Percentiles rank a stretch among this genome's conserved stretches.
phyloP scores from a whole-genome alignment of 306 rosid species.

The Ormosia semicastrata region DNA sequence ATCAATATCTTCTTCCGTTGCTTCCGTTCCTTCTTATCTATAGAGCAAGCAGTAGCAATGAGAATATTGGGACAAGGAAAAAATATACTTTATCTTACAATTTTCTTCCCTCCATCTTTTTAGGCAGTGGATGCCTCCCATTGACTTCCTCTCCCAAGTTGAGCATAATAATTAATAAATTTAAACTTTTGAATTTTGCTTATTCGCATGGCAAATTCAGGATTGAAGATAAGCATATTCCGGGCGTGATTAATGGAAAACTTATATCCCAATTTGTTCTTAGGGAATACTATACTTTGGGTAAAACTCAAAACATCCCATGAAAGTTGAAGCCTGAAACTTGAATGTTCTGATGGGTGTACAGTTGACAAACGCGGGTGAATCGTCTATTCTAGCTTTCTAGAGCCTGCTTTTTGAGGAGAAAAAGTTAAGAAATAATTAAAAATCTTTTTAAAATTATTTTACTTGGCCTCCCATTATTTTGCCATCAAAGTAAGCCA shows the following conservation, averaged over 20 bases:
- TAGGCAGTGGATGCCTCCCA: slow-evolving; percentile 11
- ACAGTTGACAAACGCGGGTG: neutral
- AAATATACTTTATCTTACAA: no score
- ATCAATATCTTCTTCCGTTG: neutral
- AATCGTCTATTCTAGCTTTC: neutral
- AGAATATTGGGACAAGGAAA: neutral
- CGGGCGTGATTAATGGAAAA: slow-evolving; percentile 41
- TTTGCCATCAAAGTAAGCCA: no score
- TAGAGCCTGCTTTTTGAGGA: neutral
- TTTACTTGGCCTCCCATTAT: no score
- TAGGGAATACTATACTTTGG: slow-evolving; percentile 16
- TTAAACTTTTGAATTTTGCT: neutral
- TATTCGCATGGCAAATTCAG: slow-evolving; percentile 21
- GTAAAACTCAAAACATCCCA: neutral
- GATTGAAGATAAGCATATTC: slow-evolving; percentile 52
- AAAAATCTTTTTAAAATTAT: neutral
- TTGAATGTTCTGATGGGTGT: neutral
- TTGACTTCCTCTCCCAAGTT: slow-evolving; percentile 13
- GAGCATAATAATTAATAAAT: neutral
- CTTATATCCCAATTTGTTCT: slow-evolving; percentile 7
- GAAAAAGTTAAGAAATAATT: neutral
- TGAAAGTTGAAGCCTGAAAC: neutral
- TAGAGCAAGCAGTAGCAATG: neutral
- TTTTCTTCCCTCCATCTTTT: neutral
- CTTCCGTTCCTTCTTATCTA: slow-evolving; percentile 26